Evolutionary conservation across 2,329 filamentous ascomycete species (phyloP).

Genomic region (Cercospora sesami): DNA sequence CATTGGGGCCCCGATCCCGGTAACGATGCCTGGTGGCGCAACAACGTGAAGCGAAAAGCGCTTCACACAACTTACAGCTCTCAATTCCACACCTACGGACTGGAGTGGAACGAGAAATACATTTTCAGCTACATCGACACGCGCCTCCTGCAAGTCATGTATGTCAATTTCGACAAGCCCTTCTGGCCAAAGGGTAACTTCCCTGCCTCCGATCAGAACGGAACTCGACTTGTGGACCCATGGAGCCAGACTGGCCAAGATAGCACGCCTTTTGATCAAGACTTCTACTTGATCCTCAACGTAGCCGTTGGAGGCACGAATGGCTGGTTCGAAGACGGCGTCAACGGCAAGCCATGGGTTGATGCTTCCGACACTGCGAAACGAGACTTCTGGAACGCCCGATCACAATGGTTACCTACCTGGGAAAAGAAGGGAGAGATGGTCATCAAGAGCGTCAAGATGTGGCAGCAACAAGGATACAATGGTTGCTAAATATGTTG

Average conservation of each 20-base stretch:
- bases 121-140: slow-evolving; percentile 84
- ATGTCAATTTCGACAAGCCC: slow-evolving; percentile 56
- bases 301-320: slow-evolving; percentile 44
- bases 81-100: slow-evolving; percentile 72
- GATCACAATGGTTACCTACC: slow-evolving; percentile 41
- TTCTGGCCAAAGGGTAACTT: slow-evolving; percentile 45
- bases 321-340: slow-evolving; percentile 78
- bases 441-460: slow-evolving; percentile 44
- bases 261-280: slow-evolving; percentile 45
- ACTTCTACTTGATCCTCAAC: slow-evolving; percentile 46
- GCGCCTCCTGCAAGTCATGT: slow-evolving; percentile 75
- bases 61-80: slow-evolving; percentile 72
- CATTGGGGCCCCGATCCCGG: slow-evolving; percentile 70
- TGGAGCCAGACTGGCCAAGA: slow-evolving; percentile 41
- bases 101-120: slow-evolving; percentile 88
- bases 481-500: slow-evolving; percentile 44
- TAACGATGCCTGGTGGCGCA: slow-evolving; percentile 80
- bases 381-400: slow-evolving; percentile 71
- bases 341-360: slow-evolving; percentile 75
- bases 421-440: slow-evolving; percentile 44
- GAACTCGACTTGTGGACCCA: slow-evolving; percentile 41
- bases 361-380: slow-evolving; percentile 65
- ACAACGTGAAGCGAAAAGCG: slow-evolving; percentile 73
- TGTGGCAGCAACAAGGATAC: slow-evolving; percentile 52
- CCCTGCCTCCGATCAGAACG: slow-evolving; percentile 38